Evolutionary conservation across 495 filamentous ascomycete species (phyloP).

Genomic region (Lentithecium fluviatile): DNA sequence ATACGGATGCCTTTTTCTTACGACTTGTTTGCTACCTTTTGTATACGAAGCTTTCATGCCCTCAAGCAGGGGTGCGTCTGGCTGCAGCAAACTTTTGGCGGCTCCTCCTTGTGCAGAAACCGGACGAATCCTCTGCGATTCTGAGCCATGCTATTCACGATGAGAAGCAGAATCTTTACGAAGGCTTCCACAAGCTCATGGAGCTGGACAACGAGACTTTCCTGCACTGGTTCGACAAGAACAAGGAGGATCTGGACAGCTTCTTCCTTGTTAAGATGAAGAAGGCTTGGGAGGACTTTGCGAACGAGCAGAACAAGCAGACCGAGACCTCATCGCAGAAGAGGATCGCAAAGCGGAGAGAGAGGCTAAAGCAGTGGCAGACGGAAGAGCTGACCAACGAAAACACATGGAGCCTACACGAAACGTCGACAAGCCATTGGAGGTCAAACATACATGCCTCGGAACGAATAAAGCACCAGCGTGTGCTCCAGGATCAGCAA

Average conservation of each 20-base stretch:
- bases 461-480: slow-evolving; percentile 86
- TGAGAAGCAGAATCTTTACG: slow-evolving; percentile 69
- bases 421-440: slow-evolving; percentile 83
- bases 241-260: slow-evolving; percentile 74
- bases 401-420: slow-evolving; percentile 71
- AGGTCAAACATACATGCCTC: slow-evolving; percentile 89
- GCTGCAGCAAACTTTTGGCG: slow-evolving; percentile 83
- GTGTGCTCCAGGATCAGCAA: slow-evolving; percentile 84
- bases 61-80: slow-evolving; percentile 61
- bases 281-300: slow-evolving; percentile 81
- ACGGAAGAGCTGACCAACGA: slow-evolving; percentile 64
- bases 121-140: slow-evolving; percentile 71
- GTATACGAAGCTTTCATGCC: slow-evolving; percentile 75
- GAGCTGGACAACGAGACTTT: slow-evolving; percentile 87
- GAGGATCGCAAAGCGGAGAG: slow-evolving; percentile 70
- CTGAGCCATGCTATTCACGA: slow-evolving; percentile 64
- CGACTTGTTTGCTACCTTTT: slow-evolving; percentile 85
- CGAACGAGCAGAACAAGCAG: slow-evolving; percentile 70
- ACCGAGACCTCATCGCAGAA: slow-evolving; percentile 68
- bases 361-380: slow-evolving; percentile 77
- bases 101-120: slow-evolving; percentile 89
- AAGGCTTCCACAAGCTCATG: slow-evolving; percentile 78
- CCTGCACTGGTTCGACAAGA: slow-evolving; percentile 80
- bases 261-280: slow-evolving; percentile 77
- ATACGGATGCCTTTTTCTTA: slow-evolving; percentile 71